Conservation (phyloP, 208 protist genomes). For the Acanthamoeba healyi region DNA sequence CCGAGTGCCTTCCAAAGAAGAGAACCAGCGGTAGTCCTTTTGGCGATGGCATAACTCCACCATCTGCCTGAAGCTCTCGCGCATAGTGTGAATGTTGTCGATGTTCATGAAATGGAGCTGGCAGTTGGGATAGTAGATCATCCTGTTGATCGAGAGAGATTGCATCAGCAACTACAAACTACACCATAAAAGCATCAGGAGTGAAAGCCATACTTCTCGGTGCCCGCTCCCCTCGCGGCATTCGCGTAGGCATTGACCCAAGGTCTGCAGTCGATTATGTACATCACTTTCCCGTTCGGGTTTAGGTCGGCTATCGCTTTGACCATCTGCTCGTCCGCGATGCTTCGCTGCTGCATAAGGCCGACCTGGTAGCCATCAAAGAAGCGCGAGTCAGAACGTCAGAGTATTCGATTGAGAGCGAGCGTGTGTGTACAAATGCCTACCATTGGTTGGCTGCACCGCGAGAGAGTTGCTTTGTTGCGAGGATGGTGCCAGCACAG, state of each 20-base stretch:
- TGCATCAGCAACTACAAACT: neutral
- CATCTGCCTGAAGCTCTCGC: constrained; percentile 84
- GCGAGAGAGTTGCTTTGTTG: constrained; percentile 65
- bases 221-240: constrained; percentile 90
- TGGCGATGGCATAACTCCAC: constrained; percentile 69
- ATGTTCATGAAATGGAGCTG: constrained; percentile 84
- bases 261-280: constrained; percentile 92
- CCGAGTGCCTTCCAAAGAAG: constrained; percentile 63
- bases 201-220: constrained; percentile 52
- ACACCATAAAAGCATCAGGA: neutral
- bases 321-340: constrained; percentile 73
- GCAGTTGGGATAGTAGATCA: constrained; percentile 76
- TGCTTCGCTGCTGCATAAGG: constrained; percentile 77
- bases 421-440: neutral
- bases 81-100: constrained; percentile 91
- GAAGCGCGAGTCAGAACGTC: neutral
- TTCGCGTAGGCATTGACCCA: constrained; percentile 90
- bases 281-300: constrained; percentile 78
- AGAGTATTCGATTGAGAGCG: neutral
- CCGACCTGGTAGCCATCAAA: constrained; percentile 21
- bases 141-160: neutral
- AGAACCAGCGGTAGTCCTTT: constrained; percentile 75
- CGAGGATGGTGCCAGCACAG: constrained; percentile 62
- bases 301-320: constrained; percentile 74
- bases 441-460: constrained; percentile 75